Base-by-base conservation (phyloP, 768 basidiomycete species). In the Pisolithus orientalis region DNA sequence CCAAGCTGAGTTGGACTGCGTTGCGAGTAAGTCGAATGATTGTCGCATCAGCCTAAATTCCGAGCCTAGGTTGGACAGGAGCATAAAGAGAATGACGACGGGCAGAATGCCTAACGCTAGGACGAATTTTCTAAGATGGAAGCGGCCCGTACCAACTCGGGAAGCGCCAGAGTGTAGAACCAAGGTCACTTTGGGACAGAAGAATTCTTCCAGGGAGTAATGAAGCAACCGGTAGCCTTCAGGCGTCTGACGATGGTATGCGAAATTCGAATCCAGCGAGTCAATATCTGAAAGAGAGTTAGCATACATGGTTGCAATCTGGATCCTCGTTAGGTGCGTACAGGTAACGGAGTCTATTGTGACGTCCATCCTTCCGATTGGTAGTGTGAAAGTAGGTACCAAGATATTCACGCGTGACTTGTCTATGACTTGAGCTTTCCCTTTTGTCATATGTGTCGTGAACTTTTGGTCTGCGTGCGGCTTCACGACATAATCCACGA, bases 351-450 rank as follows among this genome's bases (percentile, higher is more conserved):
- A 63, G 44, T 82, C 80, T 47, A 90, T 64, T 21, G 72, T 72
- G 1, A 87, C 84, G 60, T 86, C 82, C 53, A 90, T 67, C 62
- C 75, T 73, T 43, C 83, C 82, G 40, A 90, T 71, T 6, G 86
- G 80, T n/a, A 89, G 68, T 4, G 79, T 64, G 59, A 91, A 91
- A n/a, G 80, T 79, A 7, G 89, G 89, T 42, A 91, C 63, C 43
- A 85, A 68, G 17, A 89, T 64, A 55, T 79, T 67, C 16, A 83
- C 50, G 27, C 61, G 54, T 3, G 58, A 58, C 47, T 61, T 64
- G 25, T 66, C 64, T 27, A 57, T 66, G 44, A 55, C 58, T 54
- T 68, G 75, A 51, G 59, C 68, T 56, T 75, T 80, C 39, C 69
- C 65, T 57, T 67, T 72, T n/a, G 45, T 14, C 34, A 11, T 25